These are phyloP conservation scores for Vanilla planifolia DNA, from an alignment of 106 monocot genomes.

Conservation along the genomic window DNA sequence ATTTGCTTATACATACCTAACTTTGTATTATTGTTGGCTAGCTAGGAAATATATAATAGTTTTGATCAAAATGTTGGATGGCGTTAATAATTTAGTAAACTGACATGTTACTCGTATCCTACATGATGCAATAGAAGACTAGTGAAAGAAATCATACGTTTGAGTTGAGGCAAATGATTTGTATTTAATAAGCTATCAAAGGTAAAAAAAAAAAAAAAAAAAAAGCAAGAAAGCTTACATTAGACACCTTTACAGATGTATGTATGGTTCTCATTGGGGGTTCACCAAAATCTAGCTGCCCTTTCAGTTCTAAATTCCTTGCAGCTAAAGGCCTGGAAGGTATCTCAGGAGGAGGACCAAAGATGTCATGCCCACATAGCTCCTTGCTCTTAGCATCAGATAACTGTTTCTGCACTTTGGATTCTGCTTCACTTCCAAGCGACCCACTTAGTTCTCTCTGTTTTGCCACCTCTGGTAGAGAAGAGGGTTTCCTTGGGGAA, in stretches of 20 bases:
- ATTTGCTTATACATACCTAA: no score
- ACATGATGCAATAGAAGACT: no score
- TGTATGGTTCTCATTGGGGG: conserved; percentile 10
- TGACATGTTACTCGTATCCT: no score
- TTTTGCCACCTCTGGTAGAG: conserved; percentile 47
- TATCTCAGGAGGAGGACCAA: conserved; percentile 52
- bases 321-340: conserved; percentile 10
- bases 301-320: conserved; percentile 11
- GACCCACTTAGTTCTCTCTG: conserved; percentile 22
- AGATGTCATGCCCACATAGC: conserved; percentile 55
- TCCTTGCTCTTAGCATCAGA: conserved; percentile 46
- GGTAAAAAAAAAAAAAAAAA: neutral
- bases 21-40: no score
- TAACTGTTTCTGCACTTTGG: conserved; percentile 22
- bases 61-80: no score
- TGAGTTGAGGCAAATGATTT: no score
- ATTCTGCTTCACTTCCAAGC: conserved; percentile 32
- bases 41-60: no score
- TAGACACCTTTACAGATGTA: conserved; percentile 1
- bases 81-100: no score
- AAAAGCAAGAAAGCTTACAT: neutral
- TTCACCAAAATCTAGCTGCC: conserved; percentile 5
- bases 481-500: conserved; percentile 40
- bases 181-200: no score
- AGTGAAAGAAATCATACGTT: no score